These are phyloP conservation scores for Phylloporus scabripes DNA, from an alignment of 768 basidiomycete species.

Conservation along the genomic window DNA sequence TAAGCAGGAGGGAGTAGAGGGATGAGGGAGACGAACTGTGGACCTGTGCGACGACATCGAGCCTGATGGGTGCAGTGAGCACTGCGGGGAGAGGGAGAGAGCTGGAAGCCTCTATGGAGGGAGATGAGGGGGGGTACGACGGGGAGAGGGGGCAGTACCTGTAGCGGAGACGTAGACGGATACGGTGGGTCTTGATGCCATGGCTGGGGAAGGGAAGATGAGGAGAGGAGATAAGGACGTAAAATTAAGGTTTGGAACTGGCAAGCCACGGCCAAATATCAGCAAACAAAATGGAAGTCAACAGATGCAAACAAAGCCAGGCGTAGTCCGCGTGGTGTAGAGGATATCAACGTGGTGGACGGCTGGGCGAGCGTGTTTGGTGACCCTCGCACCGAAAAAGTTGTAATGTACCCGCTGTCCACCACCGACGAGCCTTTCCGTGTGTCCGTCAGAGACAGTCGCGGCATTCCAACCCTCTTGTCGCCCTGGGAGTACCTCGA, in stretches of 20 bases:
- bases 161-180: conserved; percentile 72
- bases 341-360: conserved; percentile 22
- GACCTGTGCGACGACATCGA: conserved; percentile 97
- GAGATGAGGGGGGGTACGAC: not conserved
- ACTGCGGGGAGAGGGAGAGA: conserved; percentile 94
- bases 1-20: not conserved
- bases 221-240: conserved; percentile 26
- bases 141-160: conserved; percentile 40
- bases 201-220: conserved; percentile 36
- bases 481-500: conserved; percentile 39
- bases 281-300: conserved; percentile 14
- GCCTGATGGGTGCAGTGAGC: conserved; percentile 94
- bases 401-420: conserved; percentile 30
- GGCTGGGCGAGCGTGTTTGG: not conserved
- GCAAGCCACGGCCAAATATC: conserved; percentile 29
- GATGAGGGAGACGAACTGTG: conserved; percentile 77
- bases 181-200: conserved; percentile 94
- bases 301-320: conserved; percentile 28
- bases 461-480: conserved; percentile 30
- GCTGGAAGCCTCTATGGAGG: conserved; percentile 63
- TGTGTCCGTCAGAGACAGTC: conserved; percentile 24
- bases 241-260: conserved; percentile 25
- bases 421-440: conserved; percentile 30
- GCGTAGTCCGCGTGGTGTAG: conserved; percentile 25
- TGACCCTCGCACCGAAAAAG: conserved; percentile 6